Evolutionary conservation across 75 land plant genomes (phyloP).

Genomic region (Cryptomeria japonica): DNA sequence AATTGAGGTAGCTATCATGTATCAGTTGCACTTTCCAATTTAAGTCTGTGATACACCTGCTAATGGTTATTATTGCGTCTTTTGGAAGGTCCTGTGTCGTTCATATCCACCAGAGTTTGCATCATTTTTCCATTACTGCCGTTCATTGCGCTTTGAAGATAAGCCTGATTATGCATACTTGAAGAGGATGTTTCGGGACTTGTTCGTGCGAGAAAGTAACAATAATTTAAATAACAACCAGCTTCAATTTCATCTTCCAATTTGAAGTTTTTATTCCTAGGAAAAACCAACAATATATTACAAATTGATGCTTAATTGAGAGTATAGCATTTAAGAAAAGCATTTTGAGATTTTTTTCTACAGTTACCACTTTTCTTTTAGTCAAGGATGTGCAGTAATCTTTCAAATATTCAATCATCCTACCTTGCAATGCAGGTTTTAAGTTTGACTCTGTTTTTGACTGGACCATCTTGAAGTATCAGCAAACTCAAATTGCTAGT

Average conservation of each 20-base stretch:
- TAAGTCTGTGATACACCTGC: background rate
- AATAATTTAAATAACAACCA: background rate
- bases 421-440: conserved; percentile 50
- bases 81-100: conserved; percentile 76
- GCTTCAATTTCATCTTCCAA: background rate
- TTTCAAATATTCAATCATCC: background rate
- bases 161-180: conserved; percentile 87
- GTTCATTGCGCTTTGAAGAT: conserved; percentile 79
- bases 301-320: background rate
- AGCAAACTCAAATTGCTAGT: conserved; percentile 71
- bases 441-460: conserved; percentile 87
- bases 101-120: conserved; percentile 77
- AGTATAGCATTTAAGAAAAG: background rate
- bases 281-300: background rate
- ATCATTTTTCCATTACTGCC: conserved; percentile 81
- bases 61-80: conserved; percentile 5
- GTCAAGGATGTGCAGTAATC: background rate
- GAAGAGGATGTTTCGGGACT: conserved; percentile 78
- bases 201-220: conserved; percentile 80
- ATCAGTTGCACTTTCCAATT: background rate
- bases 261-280: background rate
- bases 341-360: background rate
- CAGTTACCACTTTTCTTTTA: background rate
- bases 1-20: conserved; percentile 59
- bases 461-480: conserved; percentile 90